Conservation (phyloP, 139 green algal genomes). For the Chlorella ohadii region DNA sequence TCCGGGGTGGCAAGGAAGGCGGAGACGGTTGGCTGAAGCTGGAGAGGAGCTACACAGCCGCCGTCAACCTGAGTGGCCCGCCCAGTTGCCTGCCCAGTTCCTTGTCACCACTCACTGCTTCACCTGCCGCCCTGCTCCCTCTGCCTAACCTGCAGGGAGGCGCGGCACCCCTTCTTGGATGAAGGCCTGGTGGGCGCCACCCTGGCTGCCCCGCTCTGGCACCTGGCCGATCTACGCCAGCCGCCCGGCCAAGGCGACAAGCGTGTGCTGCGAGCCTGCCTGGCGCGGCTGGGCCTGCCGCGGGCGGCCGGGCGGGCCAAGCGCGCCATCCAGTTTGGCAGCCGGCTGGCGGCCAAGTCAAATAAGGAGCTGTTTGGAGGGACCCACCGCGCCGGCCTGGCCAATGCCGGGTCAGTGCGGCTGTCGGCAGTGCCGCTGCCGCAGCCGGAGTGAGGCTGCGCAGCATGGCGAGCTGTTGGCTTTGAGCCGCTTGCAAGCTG, state of each 20-base stretch:
- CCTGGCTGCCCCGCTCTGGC: slow-evolving; percentile 57
- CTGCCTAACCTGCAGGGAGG: slow-evolving; percentile 57
- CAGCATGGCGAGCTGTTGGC: too few relatives aligned
- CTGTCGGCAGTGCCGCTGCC: slow-evolving; percentile 21
- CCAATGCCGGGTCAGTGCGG: slow-evolving; percentile 60
- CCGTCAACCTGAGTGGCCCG: too few relatives aligned
- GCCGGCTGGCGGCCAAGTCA: slow-evolving; percentile 76
- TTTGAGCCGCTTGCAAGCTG: too few relatives aligned
- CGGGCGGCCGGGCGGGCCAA: slow-evolving; percentile 77
- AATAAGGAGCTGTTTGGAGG: slow-evolving; percentile 90
- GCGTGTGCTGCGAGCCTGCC: slow-evolving; percentile 73
- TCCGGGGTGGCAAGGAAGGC: too few relatives aligned
- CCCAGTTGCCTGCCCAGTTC: too few relatives aligned
- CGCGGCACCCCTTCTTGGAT: slow-evolving; percentile 92
- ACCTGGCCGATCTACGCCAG: slow-evolving; percentile 56
- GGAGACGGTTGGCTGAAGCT: too few relatives aligned
- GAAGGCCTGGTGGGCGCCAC: slow-evolving; percentile 77
- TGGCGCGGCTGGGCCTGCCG: slow-evolving; percentile 71
- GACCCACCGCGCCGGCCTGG: slow-evolving; percentile 82
- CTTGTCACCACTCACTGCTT: too few relatives aligned
- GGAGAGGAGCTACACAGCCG: too few relatives aligned
- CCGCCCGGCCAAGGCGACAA: slow-evolving; percentile 88
- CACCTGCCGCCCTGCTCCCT: background rate
- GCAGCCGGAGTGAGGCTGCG: too few relatives aligned
- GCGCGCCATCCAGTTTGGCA: slow-evolving; percentile 95